Base-by-base conservation (phyloP, 2,329 filamentous ascomycete species). In the Botrytis galanthina region DNA sequence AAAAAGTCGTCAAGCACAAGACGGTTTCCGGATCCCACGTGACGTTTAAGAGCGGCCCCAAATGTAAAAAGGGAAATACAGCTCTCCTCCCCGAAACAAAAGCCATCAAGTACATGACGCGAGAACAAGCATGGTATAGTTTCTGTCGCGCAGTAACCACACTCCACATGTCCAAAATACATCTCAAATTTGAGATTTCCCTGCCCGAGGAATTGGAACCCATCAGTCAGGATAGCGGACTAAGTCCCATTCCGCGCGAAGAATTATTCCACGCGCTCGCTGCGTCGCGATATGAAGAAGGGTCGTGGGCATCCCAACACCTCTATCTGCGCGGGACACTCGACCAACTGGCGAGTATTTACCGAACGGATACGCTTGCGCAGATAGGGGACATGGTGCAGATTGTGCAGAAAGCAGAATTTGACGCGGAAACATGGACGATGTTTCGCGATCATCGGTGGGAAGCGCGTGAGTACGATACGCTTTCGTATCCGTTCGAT, bases 31-130 rank as follows among this genome's bases (percentile, higher is more conserved):
- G 66, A 3, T 69, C 66, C 0, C 66, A 69, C 12, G 66, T 69
- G 4, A 59, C 66, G 8, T 57, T 69, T 5, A 42, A 44, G 20
- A 42, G 26, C 26, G 10, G 18, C 5, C 26, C 44, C 22, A 66
- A 37, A 35, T 2, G 8, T 1, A 20, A 0, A 1, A 64, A 42
- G 18, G 10, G 0, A 16, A 10, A 18, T 6, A 1, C 0, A 1
- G 9, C 2, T 4, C 26, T 9, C 3, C 5, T 2, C 20, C 46
- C 0, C 9, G 4, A 22, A 26, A 69, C 66, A 29, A 44, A 8
- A 32, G 48, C 18, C 8, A 57, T 69, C n/a, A 20, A 42, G 1
- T 42, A 57, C 12, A 42, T 69, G 22, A 69, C 48, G 2, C 5
- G 66, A 0, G 20, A 69, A 35, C 35, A 69, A 39, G 37, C 48